Base-by-base conservation (phyloP, 2,329 filamentous ascomycete genomes). In the Pseudocercospora vitis region DNA sequence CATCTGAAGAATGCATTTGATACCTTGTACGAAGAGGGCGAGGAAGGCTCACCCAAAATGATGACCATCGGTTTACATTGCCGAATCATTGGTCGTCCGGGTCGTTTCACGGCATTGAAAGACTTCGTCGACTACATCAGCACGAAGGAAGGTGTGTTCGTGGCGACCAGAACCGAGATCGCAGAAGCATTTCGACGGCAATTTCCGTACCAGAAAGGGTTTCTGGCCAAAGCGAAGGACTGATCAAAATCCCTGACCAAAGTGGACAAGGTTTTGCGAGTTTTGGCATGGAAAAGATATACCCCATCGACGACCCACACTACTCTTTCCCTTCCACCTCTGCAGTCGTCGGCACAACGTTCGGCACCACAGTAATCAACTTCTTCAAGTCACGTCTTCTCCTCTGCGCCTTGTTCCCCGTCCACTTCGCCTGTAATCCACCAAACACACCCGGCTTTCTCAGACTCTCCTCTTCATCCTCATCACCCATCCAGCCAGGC, bases 31-130 rank as follows among this genome's bases (percentile, higher is more conserved):
- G 76, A 78, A 39, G 78, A 81, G 57, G 78, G 78, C 1, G 65
- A 72, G 46, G 71, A 72, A 9, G 78, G 78, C 0, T 65, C 64
- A 54, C 77, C 77, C 3, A 81, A 80, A 68, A 82, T 82, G 80
- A 82, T 82, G 80, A 81, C 80, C 0, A 73, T 82, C 21, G 78
- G 76, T 1, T 63, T 82, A 31, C 79, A 81, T 63, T 80, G 77
- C 56, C 73, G 78, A 4, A 78, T 80, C 50, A 75, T 79, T 39
- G 80, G 80, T 0, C 73, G 77, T 28, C 79, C 79, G 0, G 80
- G 77, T 3, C 70, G 80, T 1, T 78, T 78, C 55, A 73, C 70
- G 40, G 80, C 79, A 1, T 61, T 83, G 35, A 71, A 74, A 61
- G 74, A 78, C 50, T 80, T 81, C 62, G 75, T 81, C 1, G 75